These are phyloP conservation scores for Spergularia bocconei DNA, from an alignment of 148 eudicot species.

Conservation along the genomic window DNA sequence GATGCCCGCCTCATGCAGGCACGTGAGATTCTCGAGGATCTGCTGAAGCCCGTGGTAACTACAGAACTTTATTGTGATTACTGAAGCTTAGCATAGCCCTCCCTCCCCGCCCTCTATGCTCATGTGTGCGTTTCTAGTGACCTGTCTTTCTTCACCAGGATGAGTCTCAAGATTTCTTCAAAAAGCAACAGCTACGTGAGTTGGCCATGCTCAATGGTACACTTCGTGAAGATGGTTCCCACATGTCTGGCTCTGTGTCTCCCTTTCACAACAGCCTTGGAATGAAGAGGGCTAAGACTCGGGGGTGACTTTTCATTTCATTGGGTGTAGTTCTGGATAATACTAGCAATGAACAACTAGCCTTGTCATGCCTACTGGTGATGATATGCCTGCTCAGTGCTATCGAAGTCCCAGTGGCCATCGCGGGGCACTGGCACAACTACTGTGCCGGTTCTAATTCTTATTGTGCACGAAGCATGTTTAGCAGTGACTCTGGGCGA, in stretches of 20 bases:
- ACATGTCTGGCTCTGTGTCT: conserved; percentile 92
- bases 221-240: conserved; percentile 76
- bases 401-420: conserved; percentile 22
- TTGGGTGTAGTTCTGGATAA: conserved; percentile 16
- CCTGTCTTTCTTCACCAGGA: conserved; percentile 43
- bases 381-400: conserved; percentile 28
- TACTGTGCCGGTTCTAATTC: conserved; percentile 24
- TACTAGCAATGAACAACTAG: conserved; percentile 20
- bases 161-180: conserved; percentile 89
- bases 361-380: conserved; percentile 20
- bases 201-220: conserved; percentile 92
- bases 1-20: conserved; percentile 94
- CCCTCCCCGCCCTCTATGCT: neutral
- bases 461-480: conserved; percentile 24
- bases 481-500: conserved; percentile 25
- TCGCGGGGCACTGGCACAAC: conserved; percentile 33
- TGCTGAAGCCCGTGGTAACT: conserved; percentile 91
- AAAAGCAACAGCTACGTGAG: conserved; percentile 92
- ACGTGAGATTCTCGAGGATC: conserved; percentile 91
- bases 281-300: conserved; percentile 93
- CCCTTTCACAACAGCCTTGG: conserved; percentile 92
- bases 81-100: neutral
- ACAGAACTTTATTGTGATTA: conserved; percentile 9
- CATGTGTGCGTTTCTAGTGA: neutral
- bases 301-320: conserved; percentile 38